Evolutionary conservation across 176 grass and related monocot genomes (phyloP).

Genomic region (Oryza longistaminata): DNA sequence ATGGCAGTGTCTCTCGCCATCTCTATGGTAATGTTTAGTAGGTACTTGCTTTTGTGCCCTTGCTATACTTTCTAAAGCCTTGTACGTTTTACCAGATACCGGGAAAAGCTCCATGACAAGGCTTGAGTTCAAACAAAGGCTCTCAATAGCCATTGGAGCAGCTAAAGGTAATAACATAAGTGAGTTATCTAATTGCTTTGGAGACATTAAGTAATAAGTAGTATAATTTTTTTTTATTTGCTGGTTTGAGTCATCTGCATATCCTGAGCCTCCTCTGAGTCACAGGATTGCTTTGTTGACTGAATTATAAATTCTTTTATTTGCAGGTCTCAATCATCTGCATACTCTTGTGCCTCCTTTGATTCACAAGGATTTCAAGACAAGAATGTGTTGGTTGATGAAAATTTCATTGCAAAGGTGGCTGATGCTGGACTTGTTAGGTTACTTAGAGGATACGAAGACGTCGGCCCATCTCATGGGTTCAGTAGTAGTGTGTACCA

Average conservation of each 20-base stretch:
- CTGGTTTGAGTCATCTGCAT: constrained; percentile 66
- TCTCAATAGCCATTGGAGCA: constrained; percentile 87
- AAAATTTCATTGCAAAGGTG: constrained; percentile 99
- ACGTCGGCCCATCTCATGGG: constrained; percentile 59
- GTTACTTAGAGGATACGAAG: constrained; percentile 58
- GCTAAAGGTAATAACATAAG: constrained; percentile 73
- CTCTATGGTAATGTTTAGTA: constrained; percentile 69
- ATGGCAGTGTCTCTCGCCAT: constrained; percentile 86
- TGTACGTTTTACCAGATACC: constrained; percentile 44
- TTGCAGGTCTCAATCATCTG: constrained; percentile 76
- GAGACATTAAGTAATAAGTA: neutral
- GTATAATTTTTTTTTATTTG: constrained; percentile 29
- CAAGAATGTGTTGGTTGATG: constrained; percentile 95
- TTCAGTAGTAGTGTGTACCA: constrained; percentile 57
- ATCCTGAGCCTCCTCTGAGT: constrained; percentile 58
- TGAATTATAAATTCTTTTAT: constrained; percentile 24
- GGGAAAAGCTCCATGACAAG: constrained; percentile 55
- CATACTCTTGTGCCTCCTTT: constrained; percentile 73
- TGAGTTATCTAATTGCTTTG: neutral
- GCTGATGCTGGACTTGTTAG: constrained; percentile 79
- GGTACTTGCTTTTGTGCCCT: constrained; percentile 13
- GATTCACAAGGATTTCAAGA: constrained; percentile 90
- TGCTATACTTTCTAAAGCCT: constrained; percentile 19
- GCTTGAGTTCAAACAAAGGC: constrained; percentile 96
- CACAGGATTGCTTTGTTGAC: constrained; percentile 48